Base-by-base conservation (phyloP, 1,284 basidiomycete genomes). In the Puccinia coronata region DNA sequence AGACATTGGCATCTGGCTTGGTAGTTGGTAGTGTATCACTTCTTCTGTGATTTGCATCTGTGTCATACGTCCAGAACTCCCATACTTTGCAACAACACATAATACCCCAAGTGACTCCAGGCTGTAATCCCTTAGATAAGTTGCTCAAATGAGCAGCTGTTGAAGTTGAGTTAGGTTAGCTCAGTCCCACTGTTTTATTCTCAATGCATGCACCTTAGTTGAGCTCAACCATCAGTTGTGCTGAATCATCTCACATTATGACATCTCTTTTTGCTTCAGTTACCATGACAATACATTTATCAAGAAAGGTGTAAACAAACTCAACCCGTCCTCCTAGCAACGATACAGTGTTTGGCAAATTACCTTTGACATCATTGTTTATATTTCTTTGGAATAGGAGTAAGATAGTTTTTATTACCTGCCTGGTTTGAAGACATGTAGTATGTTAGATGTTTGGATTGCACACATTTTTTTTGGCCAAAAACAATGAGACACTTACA, bases 321-420 rank as follows among this genome's bases (percentile, higher is more conserved):
- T 57, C 55, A 2, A 57, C n/a, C 55, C 55, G 55, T 5, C n/a
- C 55, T 28, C 55, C 55, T 57, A 28, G n/a, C n/a, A 25, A 57
- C n/a, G 55, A n/a, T 14, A 6, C 55, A 14, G 16, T 25, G 25
- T 57, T n/a, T 14, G 55, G 55, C n/a, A 57, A 28, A 28, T 57
- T n/a, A 28, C 55, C 55, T 57, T 57, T 8, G 55, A 25, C 55
- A 14, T 57, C n/a, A 57, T 57, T 57, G n/a, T 57, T 57, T 57
- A 57, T 57, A 23, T 57, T 57, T 57, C 55, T 25, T 28, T 14
- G n/a, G n/a, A 57, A 57, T 25, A 57, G 55, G 55, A 57, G 55
- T 28, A 57, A 57, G 55, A 57, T 57, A n/a, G 55, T n/a, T 57
- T 57, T 57, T 57, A 28, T 57, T n/a, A 57, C 55, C 55, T 57